Evolutionary conservation across 345 rosid genomes (phyloP), one percentile per base, ranked within the genome.

Genomic region (Melaleuca alternifolia): DNA sequence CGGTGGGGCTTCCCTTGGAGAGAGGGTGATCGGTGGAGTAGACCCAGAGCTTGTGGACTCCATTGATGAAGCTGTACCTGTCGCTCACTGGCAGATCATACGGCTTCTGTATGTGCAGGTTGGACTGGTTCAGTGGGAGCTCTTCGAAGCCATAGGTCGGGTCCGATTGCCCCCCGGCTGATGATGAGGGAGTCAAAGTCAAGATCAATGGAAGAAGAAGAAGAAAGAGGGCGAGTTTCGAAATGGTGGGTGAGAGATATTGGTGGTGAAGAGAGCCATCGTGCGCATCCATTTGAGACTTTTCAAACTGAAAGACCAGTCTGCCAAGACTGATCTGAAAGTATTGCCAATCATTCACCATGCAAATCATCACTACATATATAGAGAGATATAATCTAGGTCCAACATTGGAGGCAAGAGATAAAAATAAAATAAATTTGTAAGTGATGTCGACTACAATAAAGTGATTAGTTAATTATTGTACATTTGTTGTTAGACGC

Each of bases 11-110:
- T 50, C 23, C 50, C 7, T 54, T 48, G 54, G 87, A 46, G 46
- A 84, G 89, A 83, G 92, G 90, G 10, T 89, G 88, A 87, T 91
- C 91, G 1, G 87, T 87, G 30, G 88, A 85, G 65, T 48, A 86
- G 18, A 89, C 86, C 89, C 88, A 88, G 4, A 87, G 48, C 28
- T 51, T 87, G 83, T 90, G 92, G 10, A 85, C 50, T n/a, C 90
- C 87, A 3, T 86, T 28, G 23, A 11, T 13, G 85, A 85, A 88
- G 85, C 83, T 87, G 83, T 87, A 88, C 6, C 90, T 54, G 33
- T 84, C 16, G 10, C 28, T 57, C 56, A 54, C 84, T 0, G 86
- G 75, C 77, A 87, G 13, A 79, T 90, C 85, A 26, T 88, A 90
- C 0, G 90, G 88, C 56, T 76, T 89, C 6, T 90, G 89, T 18